Conservation (phyloP, 2,329 filamentous ascomycete genomes). For the Pseudogymnoascus sp. region DNA sequence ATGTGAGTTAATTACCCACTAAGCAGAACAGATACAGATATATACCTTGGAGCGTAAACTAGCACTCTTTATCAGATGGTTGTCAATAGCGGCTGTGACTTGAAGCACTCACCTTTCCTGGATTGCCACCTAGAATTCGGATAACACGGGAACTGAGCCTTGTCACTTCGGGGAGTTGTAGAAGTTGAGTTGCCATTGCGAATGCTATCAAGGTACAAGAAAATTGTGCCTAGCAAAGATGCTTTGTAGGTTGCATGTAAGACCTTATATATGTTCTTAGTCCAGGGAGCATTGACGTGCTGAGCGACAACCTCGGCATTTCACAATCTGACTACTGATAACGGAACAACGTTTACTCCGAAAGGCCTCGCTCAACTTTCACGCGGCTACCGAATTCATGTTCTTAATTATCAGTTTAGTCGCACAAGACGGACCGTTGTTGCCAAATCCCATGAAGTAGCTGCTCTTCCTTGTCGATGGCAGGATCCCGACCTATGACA, state of each 20-base stretch:
- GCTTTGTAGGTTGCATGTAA: not conserved
- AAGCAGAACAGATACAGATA: not conserved
- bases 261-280: not conserved
- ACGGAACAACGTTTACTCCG: conserved; percentile 4
- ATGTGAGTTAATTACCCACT: conserved; percentile 27
- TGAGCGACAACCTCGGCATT: not conserved
- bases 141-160: conserved; percentile 70
- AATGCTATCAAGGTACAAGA: not conserved
- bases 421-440: conserved; percentile 3
- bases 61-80: conserved; percentile 11
- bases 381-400: conserved; percentile 4
- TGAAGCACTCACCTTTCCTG: conserved; percentile 60
- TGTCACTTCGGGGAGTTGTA: conserved; percentile 58
- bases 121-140: conserved; percentile 83
- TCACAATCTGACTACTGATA: not conserved
- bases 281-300: not conserved
- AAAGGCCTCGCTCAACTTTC: conserved; percentile 7
- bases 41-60: conserved; percentile 56
- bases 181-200: conserved; percentile 24
- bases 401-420: conserved; percentile 7
- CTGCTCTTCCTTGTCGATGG: conserved; percentile 17
- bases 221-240: not conserved
- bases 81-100: conserved; percentile 5
- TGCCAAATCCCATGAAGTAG: conserved; percentile 5
- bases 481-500: conserved; percentile 23